Evolutionary conservation across 2,329 filamentous ascomycete species (phyloP), one percentile per base, ranked within the genome.

Genomic region (Pseudocercospora pini-densiflorae): DNA sequence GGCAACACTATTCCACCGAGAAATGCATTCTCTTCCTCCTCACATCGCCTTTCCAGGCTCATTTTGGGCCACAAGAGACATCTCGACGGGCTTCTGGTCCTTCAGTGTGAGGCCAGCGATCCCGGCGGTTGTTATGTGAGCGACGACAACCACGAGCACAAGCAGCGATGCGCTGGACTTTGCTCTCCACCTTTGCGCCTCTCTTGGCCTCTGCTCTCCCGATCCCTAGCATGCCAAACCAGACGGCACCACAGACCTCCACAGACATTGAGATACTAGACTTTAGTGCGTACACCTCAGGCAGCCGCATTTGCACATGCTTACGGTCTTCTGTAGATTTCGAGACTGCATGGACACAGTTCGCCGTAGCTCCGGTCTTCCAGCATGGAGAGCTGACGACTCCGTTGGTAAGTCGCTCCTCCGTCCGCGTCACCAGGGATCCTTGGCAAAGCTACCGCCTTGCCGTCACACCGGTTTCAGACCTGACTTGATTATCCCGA

Each of bases 311-410:
- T 31, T 54, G 59, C 62, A 62, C 47, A 53, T 63, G 54, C 64
- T 68, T 4, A 68, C 63, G 36, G 27, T 31, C 53, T 53, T 33
- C 12, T 16, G 31, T 27, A 74, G 71, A 71, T 58, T 63, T 65
- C 29, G 71, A 71, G 10, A 59, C 64, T 51, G 74, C 72, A 61
- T 74, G 79, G 76, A 79, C 80, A 65, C 81, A 77, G 59, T 82
- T 83, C 76, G 76, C 73, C 59, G 73, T 83, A 45, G 59, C 59
- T 33, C 43, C 55, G 54, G 58, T 43, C 61, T 49, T 57, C 60
- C 54, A 61, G 59, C 53, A 81, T 79, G 74, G 70, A 67, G 63
- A 76, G 77, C 65, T 82, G 79, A 80, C 80, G 79, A 79, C 76
- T 79, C 79, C 67, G 65, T 64, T 75, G 70, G 73, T 74, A 64